Conservation (phyloP, 2,329 filamentous ascomycete genomes). For the Thermothelomyces thermophilus region DNA sequence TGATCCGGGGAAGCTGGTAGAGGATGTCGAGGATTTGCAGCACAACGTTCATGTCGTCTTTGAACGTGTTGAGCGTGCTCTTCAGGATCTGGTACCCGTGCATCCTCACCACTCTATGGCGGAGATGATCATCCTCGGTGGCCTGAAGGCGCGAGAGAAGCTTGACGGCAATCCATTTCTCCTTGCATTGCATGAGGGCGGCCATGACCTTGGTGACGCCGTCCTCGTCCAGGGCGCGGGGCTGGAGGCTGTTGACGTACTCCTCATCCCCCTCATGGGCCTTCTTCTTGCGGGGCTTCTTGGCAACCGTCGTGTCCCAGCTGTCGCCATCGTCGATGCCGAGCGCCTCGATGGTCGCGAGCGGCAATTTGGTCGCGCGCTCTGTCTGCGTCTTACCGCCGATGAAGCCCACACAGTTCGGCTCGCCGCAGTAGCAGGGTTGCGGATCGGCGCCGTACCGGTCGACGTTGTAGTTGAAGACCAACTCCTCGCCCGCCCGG, state of each 20-base stretch:
- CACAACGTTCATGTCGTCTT: slow-evolving; percentile 83
- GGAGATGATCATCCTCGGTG: slow-evolving; percentile 78
- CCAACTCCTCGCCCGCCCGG: slow-evolving; percentile 83
- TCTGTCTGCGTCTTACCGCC: slow-evolving; percentile 97
- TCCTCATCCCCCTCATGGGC: slow-evolving; percentile 87
- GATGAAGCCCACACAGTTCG: slow-evolving; percentile 93
- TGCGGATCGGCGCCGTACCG: slow-evolving; percentile 95
- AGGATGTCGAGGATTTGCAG: slow-evolving; percentile 86
- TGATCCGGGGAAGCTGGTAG: slow-evolving; percentile 80
- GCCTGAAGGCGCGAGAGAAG: slow-evolving; percentile 81
- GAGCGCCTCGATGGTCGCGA: slow-evolving; percentile 86
- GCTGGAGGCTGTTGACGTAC: slow-evolving; percentile 83
- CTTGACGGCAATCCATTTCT: slow-evolving; percentile 99
- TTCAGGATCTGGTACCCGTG: slow-evolving; percentile 96
- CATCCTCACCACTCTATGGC: slow-evolving; percentile 86
- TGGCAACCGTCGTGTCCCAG: slow-evolving; percentile 86
- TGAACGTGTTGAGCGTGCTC: slow-evolving; percentile 75
- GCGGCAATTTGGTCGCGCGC: slow-evolving; percentile 82
- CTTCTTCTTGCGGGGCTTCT: slow-evolving; percentile 90
- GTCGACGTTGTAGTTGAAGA: slow-evolving; percentile 99
- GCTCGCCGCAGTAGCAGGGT: slow-evolving; percentile 91
- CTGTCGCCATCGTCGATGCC: slow-evolving; percentile 89
- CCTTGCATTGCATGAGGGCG: slow-evolving; percentile 92
- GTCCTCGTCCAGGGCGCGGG: slow-evolving; percentile 70
- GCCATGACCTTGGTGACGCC: slow-evolving; percentile 94